phyloP scores from a whole-genome alignment of 176 grass and related monocot species.

The Bonia amplexicaulis region DNA sequence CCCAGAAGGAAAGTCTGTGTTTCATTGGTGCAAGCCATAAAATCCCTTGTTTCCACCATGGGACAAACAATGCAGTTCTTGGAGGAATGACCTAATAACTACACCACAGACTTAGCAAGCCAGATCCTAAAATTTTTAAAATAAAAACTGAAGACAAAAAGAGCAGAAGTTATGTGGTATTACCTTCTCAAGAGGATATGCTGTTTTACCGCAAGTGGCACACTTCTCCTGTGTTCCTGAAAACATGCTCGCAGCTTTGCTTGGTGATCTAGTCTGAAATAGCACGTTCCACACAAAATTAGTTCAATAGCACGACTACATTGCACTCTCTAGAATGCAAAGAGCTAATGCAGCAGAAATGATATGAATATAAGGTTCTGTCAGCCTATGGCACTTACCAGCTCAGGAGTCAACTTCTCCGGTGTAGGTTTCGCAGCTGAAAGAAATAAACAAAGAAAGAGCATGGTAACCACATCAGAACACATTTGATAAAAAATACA shows the following conservation, averaged over 20 bases:
- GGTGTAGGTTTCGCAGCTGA: conserved; percentile 61
- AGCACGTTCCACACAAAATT: not conserved
- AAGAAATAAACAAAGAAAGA: conserved; percentile 5
- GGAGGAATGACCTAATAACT: not conserved
- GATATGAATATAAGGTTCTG: not conserved
- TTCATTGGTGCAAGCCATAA: not conserved
- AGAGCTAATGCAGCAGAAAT: not conserved
- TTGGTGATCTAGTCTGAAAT: conserved; percentile 79
- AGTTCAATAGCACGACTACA: not conserved
- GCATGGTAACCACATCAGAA: not conserved
- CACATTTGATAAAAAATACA: not conserved
- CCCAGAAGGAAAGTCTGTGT: not conserved
- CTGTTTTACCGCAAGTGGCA: conserved; percentile 89
- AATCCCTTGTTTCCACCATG: not conserved
- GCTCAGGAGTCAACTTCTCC: conserved; percentile 52
- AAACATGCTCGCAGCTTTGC: conserved; percentile 92
- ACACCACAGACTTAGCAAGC: not conserved
- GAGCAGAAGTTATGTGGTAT: not conserved
- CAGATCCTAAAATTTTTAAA: not conserved
- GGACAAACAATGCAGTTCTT: not conserved
- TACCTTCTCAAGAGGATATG: conserved; percentile 98
- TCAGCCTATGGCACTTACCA: conserved; percentile 33
- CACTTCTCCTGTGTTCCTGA: conserved; percentile 98
- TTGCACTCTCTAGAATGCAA: not conserved
- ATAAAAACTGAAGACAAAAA: not conserved